A percentile compares a stretch with the other conserved stretches of the same genome.
phyloP scores from a whole-genome alignment of 352 stramenopile species.

The Pythium rishiriense region DNA sequence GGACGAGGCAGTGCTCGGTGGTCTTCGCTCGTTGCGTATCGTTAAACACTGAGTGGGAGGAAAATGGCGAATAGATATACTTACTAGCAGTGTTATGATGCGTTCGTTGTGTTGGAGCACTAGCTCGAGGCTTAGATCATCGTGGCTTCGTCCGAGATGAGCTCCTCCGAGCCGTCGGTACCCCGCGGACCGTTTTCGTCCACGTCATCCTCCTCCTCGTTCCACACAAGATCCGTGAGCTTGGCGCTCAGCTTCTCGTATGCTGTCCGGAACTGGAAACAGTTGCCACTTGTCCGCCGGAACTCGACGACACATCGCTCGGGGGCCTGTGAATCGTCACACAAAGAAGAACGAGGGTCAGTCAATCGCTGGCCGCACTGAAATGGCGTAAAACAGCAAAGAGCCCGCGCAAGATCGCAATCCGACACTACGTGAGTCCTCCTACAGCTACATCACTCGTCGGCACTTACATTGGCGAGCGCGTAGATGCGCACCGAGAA shows the following conservation, averaged over 20 bases:
- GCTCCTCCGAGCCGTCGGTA: constrained; percentile 48
- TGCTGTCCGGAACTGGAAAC: constrained; percentile 69
- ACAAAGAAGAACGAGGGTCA: constrained; percentile 16
- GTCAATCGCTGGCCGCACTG: background rate
- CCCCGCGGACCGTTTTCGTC: constrained; percentile 8
- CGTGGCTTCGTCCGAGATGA: constrained; percentile 80
- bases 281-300: constrained; percentile 66
- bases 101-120: background rate
- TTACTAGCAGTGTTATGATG: constrained; percentile 3
- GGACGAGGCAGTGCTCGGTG: constrained; percentile 36
- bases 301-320: constrained; percentile 71
- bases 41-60: constrained; percentile 38
- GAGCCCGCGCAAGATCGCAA: background rate
- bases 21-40: constrained; percentile 53
- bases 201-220: constrained; percentile 37
- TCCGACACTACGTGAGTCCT: background rate
- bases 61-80: constrained; percentile 23
- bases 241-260: constrained; percentile 65
- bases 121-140: constrained; percentile 62
- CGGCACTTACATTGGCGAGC: constrained; percentile 67
- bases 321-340: constrained; percentile 30
- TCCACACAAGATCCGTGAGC: constrained; percentile 59
- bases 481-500: constrained; percentile 67
- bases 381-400: background rate
- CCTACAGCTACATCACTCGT: background rate